Evolutionary conservation across 2,329 filamentous ascomycete species (phyloP).

Genomic region (Clonostachys byssicola): DNA sequence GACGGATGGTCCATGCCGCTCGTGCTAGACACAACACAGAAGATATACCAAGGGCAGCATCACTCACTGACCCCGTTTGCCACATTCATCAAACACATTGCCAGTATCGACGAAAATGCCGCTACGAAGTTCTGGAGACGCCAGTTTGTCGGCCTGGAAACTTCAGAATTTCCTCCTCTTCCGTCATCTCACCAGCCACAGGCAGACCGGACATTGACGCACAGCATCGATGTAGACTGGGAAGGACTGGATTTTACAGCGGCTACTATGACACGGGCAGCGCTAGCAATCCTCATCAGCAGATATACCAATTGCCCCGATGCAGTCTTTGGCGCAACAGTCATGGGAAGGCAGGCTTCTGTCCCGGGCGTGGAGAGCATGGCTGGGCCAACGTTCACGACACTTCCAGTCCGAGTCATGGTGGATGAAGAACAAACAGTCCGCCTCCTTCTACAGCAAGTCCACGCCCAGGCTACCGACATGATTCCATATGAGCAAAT

Average conservation of each 20-base stretch:
- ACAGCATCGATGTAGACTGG: too few relatives aligned
- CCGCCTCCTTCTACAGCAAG: conserved; percentile 30
- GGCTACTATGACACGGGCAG: conserved; percentile 11
- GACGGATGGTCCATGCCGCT: too few relatives aligned
- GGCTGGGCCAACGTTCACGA: conserved; percentile 17
- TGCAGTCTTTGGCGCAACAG: conserved; percentile 13
- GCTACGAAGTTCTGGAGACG: conserved; percentile 4
- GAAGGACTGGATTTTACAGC: too few relatives aligned
- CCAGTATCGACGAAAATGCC: conserved; percentile 1
- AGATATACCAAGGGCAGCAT: too few relatives aligned
- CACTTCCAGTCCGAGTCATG: conserved; percentile 13
- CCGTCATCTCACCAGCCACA: too few relatives aligned
- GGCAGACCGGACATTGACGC: too few relatives aligned
- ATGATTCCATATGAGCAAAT: conserved; percentile 8
- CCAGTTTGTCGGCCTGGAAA: conserved; percentile 4
- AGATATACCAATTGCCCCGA: conserved; percentile 26
- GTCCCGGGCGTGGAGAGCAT: conserved; percentile 13
- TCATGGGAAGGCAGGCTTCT: conserved; percentile 14
- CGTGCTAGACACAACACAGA: too few relatives aligned
- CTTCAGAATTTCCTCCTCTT: conserved; percentile 5
- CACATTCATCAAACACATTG: conserved; percentile 4
- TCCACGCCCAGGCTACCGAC: conserved; percentile 8
- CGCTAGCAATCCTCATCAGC: conserved; percentile 22
- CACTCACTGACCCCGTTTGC: too few relatives aligned
- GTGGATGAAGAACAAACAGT: conserved; percentile 21